phyloP scores from a whole-genome alignment of 768 basidiomycete species.

The Macrolepiota fuliginosa region DNA sequence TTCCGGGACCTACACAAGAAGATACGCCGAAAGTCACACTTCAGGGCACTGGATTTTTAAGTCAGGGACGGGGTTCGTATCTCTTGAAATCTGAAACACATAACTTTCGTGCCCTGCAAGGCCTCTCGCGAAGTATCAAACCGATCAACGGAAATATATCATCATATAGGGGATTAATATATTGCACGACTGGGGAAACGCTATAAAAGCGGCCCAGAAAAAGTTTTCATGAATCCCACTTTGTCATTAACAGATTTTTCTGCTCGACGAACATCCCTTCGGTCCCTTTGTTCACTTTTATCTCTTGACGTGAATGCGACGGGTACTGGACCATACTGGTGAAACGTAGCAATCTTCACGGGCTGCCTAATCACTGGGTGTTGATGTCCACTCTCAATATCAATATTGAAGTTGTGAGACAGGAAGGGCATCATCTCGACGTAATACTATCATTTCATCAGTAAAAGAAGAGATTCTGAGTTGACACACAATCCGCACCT shows the following conservation, averaged over 20 bases:
- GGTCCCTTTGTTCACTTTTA: not conserved
- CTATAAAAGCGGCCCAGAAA: not conserved
- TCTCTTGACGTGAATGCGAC: conserved; percentile 1
- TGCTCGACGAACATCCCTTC: not conserved
- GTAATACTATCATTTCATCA: conserved; percentile 13
- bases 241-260: not conserved
- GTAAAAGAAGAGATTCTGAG: not conserved
- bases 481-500: conserved; percentile 13
- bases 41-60: too few species aligned
- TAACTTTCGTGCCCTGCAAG: too few species aligned
- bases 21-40: too few species aligned
- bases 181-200: not conserved
- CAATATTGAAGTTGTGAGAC: not conserved
- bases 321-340: conserved; percentile 11
- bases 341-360: conserved; percentile 17
- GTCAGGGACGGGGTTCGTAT: too few species aligned
- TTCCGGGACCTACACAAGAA: too few species aligned
- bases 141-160: too few species aligned
- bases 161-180: not conserved
- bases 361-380: not conserved
- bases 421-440: conserved; percentile 16
- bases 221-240: not conserved
- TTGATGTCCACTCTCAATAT: not conserved
- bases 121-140: too few species aligned
- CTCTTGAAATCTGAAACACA: too few species aligned